Conservation (phyloP, 1,284 basidiomycete species). For the Cystobasidium sp. region DNA sequence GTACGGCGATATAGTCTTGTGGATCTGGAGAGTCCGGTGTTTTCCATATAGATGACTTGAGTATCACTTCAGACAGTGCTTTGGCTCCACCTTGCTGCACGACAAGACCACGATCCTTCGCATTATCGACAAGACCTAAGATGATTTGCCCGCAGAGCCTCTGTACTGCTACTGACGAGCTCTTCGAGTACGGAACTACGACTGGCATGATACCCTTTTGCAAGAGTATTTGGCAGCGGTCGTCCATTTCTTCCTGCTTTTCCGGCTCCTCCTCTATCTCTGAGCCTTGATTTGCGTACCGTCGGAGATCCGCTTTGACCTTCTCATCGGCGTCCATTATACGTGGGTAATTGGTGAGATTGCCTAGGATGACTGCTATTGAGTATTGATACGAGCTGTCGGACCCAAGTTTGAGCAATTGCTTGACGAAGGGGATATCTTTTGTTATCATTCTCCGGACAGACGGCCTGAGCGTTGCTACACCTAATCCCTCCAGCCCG, state of each 20-base stretch:
- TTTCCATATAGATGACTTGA: constrained; percentile 44
- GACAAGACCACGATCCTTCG: constrained; percentile 74
- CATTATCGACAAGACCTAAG: constrained; percentile 75
- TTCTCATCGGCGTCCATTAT: constrained; percentile 72
- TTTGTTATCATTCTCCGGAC: constrained; percentile 67
- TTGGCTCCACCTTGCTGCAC: constrained; percentile 83
- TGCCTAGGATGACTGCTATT: constrained; percentile 71
- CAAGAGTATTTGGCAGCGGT: constrained; percentile 65
- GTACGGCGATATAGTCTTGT: constrained; percentile 70
- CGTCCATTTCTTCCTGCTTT: constrained; percentile 68
- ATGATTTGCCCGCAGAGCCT: constrained; percentile 62
- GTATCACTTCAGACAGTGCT: constrained; percentile 69
- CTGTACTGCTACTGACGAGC: constrained; percentile 58
- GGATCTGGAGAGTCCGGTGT: constrained; percentile 44
- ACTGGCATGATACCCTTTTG: constrained; percentile 68
- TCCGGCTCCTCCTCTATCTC: constrained; percentile 56
- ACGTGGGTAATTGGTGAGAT: constrained; percentile 72
- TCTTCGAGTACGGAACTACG: constrained; percentile 65
- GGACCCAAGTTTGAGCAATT: constrained; percentile 56
- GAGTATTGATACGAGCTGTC: constrained; percentile 66
- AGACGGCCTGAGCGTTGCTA: constrained; percentile 70
- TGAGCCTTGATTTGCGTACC: constrained; percentile 46
- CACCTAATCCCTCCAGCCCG: constrained; percentile 75
- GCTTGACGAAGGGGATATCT: constrained; percentile 57
- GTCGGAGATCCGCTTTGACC: constrained; percentile 55